Base-by-base conservation (phyloP, 176 grass and related monocot species). In the Saccharum officinarum region DNA sequence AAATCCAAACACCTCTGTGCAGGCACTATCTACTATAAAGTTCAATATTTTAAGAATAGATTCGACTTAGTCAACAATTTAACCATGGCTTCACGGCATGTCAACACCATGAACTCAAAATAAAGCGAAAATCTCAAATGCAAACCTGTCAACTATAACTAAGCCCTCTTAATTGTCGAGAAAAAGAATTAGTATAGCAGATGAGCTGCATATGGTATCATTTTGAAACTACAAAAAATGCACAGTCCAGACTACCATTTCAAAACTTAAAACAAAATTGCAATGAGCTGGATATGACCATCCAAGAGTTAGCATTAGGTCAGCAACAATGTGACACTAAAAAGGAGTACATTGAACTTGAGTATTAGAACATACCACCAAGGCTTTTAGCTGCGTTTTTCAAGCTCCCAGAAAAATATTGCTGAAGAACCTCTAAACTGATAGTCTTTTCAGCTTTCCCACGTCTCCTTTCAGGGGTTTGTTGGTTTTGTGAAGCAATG, bases 361-460 rank as follows among this genome's bases (percentile, higher is more conserved):
- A 67, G 33, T 81, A 46, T 67, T 82, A 84, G 76, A 89, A 69
- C 82, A 44, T 94, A 98, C 96, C 93, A 23, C 93, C 96, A 40
- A 98, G 91, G 74, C 89, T 95, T 88, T 95, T 98, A 77, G 96
- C 93, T 67, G 96, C 96, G 39, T 86, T 90, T 87, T 98, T 98
- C 57, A 98, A 84, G 74, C 93, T 95, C 80, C 93, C 93, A 60
- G 93, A 90, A 87, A 98, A 98, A 57, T 95, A 94, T 70, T 98
- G 93, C 83, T 95, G 93, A 83, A 98, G 93, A 85, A 98, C 89
- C 2, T 98, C 91, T 82, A 98, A 87, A 77, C 93, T 95, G 55
- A 95, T 94, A 73, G 88, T 94, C 81, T 98, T 98, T 88, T 98
- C 96, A 87, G 96, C 96, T 78, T 98, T 98, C 44, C 93, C 96